Conservation (phyloP, 1,284 basidiomycete genomes). For the Trametes hirsuta region DNA sequence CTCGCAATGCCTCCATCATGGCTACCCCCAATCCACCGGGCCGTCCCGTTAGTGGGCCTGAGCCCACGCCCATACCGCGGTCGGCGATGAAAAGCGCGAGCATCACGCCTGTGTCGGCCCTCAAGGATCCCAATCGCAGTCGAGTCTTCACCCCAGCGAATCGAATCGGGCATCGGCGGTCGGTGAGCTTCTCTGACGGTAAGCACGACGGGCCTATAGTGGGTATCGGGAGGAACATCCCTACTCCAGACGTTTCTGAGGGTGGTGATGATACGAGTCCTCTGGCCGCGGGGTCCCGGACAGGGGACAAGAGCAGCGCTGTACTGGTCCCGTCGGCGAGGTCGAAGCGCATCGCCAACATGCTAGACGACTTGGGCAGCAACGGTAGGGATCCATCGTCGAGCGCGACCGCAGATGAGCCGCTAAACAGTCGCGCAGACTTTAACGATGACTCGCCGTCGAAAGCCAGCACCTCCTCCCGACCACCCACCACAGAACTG, state of each 20-base stretch:
- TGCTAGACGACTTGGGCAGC: slow-evolving; percentile 73
- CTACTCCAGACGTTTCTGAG: slow-evolving; percentile 36
- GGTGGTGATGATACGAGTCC: slow-evolving; percentile 39
- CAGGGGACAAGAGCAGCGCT: slow-evolving; percentile 5
- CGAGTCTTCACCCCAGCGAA: slow-evolving; percentile 56
- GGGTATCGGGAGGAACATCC: slow-evolving; percentile 51
- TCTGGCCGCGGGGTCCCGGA: slow-evolving; percentile 15
- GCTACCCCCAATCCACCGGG: slow-evolving; percentile 26
- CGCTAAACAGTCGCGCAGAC: slow-evolving; percentile 29
- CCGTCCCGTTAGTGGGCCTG: slow-evolving; percentile 16
- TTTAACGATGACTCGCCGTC: slow-evolving; percentile 64
- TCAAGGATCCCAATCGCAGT: slow-evolving; percentile 51
- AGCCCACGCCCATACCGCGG: slow-evolving; percentile 50
- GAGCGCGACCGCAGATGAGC: not conserved
- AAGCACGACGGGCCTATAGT: slow-evolving; percentile 82
- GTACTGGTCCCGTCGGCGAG: slow-evolving; percentile 62
- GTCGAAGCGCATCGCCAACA: slow-evolving; percentile 78
- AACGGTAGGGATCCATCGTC: slow-evolving; percentile 49
- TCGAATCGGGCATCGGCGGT: slow-evolving; percentile 60
- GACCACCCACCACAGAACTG: slow-evolving; percentile 46
- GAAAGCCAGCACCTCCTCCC: slow-evolving; percentile 52
- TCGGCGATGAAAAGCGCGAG: slow-evolving; percentile 59
- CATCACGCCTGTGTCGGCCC: slow-evolving; percentile 55
- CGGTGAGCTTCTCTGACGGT: slow-evolving; percentile 95
- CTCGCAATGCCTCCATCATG: slow-evolving; percentile 12